These are phyloP conservation scores for Mycena galopus DNA, from an alignment of 768 basidiomycete genomes.

Conservation along the genomic window DNA sequence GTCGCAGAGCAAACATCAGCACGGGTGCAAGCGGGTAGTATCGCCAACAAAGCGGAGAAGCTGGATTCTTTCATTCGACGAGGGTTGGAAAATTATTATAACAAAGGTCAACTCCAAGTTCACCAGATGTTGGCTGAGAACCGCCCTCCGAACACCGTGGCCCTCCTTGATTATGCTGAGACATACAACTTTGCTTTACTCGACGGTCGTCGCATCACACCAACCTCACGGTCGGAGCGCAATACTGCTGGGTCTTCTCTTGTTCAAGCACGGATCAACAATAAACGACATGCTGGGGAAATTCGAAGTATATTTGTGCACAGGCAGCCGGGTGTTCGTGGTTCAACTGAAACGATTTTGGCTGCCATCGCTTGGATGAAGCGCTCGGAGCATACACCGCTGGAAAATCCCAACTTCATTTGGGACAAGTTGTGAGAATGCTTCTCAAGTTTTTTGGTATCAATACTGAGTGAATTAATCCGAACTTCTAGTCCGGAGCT, in stretches of 20 bases:
- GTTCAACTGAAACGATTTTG: conserved; percentile 4
- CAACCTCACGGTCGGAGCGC: conserved; percentile 14
- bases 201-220: conserved; percentile 37
- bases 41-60: neutral
- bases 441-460: neutral
- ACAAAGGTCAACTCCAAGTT: neutral
- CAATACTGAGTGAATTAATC: neutral
- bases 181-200: conserved; percentile 30
- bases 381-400: neutral
- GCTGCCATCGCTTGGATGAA: conserved; percentile 14
- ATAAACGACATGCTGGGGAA: conserved; percentile 32
- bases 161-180: neutral
- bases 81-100: neutral
- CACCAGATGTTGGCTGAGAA: neutral
- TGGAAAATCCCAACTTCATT: conserved; percentile 12
- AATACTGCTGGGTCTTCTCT: conserved; percentile 30
- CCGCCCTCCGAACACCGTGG: neutral
- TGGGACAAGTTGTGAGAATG: conserved; percentile 38
- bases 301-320: conserved; percentile 33
- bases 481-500: conserved; percentile 37
- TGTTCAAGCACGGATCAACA: conserved; percentile 18
- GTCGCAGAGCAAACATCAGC: neutral
- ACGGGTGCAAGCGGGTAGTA: neutral
- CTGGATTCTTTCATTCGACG: neutral
- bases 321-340: conserved; percentile 26